Evolutionary conservation across 805 yeast genomes (phyloP), one percentile per base, ranked within the genome.

Genomic region (Suhomyces canberraensis): DNA sequence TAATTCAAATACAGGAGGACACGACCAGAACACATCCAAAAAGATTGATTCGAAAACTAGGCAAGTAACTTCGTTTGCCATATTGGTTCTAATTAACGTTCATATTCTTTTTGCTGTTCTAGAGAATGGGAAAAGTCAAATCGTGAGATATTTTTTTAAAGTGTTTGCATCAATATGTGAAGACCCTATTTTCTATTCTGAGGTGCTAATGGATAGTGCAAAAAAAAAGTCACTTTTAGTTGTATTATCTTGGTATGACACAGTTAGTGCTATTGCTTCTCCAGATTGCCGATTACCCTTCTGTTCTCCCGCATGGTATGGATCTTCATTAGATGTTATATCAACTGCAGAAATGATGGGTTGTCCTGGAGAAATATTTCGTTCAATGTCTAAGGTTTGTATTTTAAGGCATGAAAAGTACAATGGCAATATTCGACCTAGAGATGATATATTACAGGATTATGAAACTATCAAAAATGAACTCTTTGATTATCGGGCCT

Each of bases 201-300:
- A 16, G 24, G 45, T 60, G 3, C 67, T 71, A 16, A 48, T 72
- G 45, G 66, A 65, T 15, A 66, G 61, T 29, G 75, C 73, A 15
- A 75, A 73, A 46, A 77, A 75, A 41, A 63, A 72, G 5, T 73
- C 74, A 4, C 56, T 76, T 1, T 58, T 73, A 19, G 69, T 75
- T 5, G 76, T 74, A n/a, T 49, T 77, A 11, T 69, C 79, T 0
- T 77, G 82, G 82, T 76, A 72, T 50, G 82, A 77, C 44, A 76
- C 81, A 0, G 72, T 76, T 4, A 59, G 75, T 19, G 78, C 81
- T 1, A 56, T 77, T 11, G 75, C 72, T 2, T 73, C 80, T 1
- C 76, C 81, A 1, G 81, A 76, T 51, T 75, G 76, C 45, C 54
- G 82, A 13, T 47, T 75, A 20, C 81, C 82, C 0, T 75, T 59